Conservation (phyloP, 225 moss, liverwort and hornwort genomes). For the Lunularia cruciata region DNA sequence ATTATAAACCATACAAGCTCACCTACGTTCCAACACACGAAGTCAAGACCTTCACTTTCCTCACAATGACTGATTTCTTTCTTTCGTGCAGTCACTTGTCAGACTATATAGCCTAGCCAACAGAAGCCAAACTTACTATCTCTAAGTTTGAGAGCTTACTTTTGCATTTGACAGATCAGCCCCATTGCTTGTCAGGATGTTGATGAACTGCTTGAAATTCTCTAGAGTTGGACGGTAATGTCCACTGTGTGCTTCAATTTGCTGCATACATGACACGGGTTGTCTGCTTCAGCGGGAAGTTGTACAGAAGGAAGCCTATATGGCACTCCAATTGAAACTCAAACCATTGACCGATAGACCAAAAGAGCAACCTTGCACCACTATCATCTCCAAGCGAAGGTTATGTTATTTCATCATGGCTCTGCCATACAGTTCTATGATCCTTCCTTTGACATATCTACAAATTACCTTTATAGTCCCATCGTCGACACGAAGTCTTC, state of each 20-base stretch:
- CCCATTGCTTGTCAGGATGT: conserved; percentile 55
- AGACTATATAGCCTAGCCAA: not conserved
- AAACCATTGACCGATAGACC: too few relatives aligned
- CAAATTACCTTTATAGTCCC: conserved; percentile 73
- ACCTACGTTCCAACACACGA: too few relatives aligned
- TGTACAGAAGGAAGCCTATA: too few relatives aligned
- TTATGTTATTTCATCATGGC: too few relatives aligned
- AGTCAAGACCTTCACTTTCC: too few relatives aligned
- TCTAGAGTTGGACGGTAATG: conserved; percentile 91
- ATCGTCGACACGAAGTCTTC: conserved; percentile 70
- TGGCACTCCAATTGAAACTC: too few relatives aligned
- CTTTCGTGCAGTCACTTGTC: too few relatives aligned
- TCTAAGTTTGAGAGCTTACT: conserved; percentile 31
- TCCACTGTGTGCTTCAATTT: conserved; percentile 95
- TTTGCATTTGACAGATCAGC: conserved; percentile 81
- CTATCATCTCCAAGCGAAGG: too few relatives aligned
- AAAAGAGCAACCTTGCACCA: too few relatives aligned
- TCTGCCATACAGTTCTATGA: not conserved
- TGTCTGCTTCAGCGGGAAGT: too few relatives aligned
- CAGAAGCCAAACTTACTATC: too few relatives aligned
- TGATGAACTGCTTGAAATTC: conserved; percentile 65
- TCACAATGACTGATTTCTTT: not conserved
- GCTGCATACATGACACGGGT: conserved; percentile 33
- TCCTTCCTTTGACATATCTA: not conserved
- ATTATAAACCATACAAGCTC: too few relatives aligned